Evolutionary conservation across 768 basidiomycete species (phyloP), one percentile per base, ranked within the genome.

Genomic region (Kwoniella heveanensis): DNA sequence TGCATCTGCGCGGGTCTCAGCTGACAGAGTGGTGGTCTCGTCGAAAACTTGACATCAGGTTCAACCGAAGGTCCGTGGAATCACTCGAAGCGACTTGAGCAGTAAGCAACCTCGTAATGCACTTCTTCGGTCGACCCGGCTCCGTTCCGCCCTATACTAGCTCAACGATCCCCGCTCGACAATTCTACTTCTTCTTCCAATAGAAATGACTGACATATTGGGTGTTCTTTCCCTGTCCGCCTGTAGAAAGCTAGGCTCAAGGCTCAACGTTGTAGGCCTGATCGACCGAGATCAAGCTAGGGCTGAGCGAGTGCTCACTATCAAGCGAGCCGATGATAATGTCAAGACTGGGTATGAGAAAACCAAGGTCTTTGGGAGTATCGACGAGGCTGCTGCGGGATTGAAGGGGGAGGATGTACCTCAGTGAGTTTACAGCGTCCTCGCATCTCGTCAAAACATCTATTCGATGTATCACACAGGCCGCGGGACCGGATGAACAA

Each of bases 241-340:
- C 7, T 32, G 4, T 44, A 77, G 91, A 80, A 93, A 96, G 83
- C 88, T 97, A 62, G 94, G 94, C 50, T 87, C 86, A 15, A 90
- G 94, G 68, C 89, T 97, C 79, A 96, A 93, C 78, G 91, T 98
- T 54, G 88, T 95, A 67, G 94, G 91, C 21, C 83, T 98, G 62
- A 87, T 98, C 76, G 95, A 98, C 78, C 92, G 92, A 21, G 87
- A 87, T 36, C 83, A 86, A 57, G 88, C 90, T 50, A 90, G 91
- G 65, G 91, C 92, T 25, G 82, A 87, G 24, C 88, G 89, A 29
- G 86, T 96, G 62, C 84, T 88, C 66, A 60, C 65, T 0, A 88
- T 89, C 83, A 96, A 95, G 83, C 86, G 90, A 83, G 64, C 67
- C 74, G 88, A 90, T 75, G 90, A 90, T 3, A 90, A 91, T 82